These are phyloP conservation scores for Monilinia aucupariae DNA, from an alignment of 2,329 filamentous ascomycete genomes.

Conservation along the genomic window DNA sequence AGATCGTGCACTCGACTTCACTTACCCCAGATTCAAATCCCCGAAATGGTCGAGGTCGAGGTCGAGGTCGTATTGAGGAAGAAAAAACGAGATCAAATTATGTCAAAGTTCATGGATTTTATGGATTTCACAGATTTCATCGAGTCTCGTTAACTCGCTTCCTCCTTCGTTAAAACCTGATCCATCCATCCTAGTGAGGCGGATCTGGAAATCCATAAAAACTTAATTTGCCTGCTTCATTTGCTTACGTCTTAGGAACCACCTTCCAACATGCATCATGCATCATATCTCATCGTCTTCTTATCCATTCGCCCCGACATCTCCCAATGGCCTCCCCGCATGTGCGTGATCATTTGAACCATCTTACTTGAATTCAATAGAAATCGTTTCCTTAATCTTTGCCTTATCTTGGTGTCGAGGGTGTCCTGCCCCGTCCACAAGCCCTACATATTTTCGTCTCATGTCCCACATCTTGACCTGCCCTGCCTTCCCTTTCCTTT, in stretches of 20 bases:
- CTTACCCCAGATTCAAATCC: constrained; percentile 11
- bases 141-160: neutral
- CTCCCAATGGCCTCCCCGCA: neutral
- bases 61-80: too few species aligned
- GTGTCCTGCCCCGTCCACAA: constrained; percentile 2
- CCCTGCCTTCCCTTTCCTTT: neutral
- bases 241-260: constrained; percentile 13
- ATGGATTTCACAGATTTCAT: too few species aligned
- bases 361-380: constrained; percentile 12
- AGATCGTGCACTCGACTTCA: neutral
- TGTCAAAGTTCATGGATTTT: too few species aligned
- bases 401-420: constrained; percentile 12
- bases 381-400: constrained; percentile 14
- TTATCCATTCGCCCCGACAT: neutral
- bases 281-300: too few species aligned
- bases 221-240: too few species aligned
- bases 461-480: neutral
- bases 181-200: neutral
- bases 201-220: neutral
- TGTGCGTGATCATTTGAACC: neutral
- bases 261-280: constrained; percentile 6
- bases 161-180: constrained; percentile 15
- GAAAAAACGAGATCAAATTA: too few species aligned
- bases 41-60: neutral
- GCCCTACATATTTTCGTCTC: constrained; percentile 11